Evolutionary conservation across 805 yeast genomes (phyloP).

Genomic region (Lipomyces chichibuensis): DNA sequence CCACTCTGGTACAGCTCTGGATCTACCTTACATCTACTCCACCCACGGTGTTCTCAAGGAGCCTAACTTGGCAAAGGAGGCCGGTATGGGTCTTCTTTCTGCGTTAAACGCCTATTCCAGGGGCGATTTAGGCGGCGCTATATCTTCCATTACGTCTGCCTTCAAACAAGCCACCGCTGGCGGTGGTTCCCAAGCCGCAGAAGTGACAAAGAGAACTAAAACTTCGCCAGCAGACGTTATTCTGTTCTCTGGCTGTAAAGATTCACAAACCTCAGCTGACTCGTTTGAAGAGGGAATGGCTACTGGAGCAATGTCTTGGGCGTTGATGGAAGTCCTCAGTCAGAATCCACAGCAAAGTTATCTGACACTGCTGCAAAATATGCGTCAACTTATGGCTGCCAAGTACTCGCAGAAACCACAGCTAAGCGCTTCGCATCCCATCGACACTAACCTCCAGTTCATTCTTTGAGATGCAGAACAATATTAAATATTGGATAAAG

Average conservation of each 20-base stretch:
- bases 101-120: constrained; percentile 63
- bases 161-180: constrained; percentile 46
- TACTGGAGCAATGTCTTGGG: constrained; percentile 86
- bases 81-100: constrained; percentile 65
- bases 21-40: constrained; percentile 77
- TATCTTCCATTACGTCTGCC: constrained; percentile 47
- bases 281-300: constrained; percentile 69
- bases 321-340: constrained; percentile 66
- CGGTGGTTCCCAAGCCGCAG: constrained; percentile 39
- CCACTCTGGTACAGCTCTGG: constrained; percentile 82
- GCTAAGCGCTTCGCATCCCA: constrained; percentile 78
- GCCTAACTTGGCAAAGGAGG: constrained; percentile 75
- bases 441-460: constrained; percentile 61
- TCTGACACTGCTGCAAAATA: constrained; percentile 66
- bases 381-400: constrained; percentile 62
- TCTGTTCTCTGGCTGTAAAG: constrained; percentile 79
- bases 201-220: constrained; percentile 57
- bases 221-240: constrained; percentile 78
- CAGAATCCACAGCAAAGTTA: constrained; percentile 69
- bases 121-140: constrained; percentile 58
- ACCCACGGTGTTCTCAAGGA: constrained; percentile 83
- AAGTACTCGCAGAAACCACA: constrained; percentile 85
- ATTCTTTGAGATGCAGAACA: constrained; percentile 44
- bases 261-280: constrained; percentile 82
- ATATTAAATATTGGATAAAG: background rate